phyloP scores from a whole-genome alignment of 139 green algal genomes.

The Coccomyxa sp. region DNA sequence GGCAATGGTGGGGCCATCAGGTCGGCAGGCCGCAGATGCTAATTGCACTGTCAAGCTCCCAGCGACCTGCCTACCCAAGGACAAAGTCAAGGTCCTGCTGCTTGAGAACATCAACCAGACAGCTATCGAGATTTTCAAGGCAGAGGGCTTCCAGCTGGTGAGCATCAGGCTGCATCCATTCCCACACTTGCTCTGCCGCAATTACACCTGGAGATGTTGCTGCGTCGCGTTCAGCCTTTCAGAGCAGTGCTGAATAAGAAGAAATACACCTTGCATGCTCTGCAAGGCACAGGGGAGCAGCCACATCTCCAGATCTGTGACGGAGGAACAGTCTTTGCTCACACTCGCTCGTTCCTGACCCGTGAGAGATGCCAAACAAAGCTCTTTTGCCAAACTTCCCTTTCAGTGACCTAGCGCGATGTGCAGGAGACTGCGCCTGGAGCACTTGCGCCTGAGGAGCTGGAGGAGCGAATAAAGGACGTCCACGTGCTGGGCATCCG shows the following conservation, averaged over 20 bases:
- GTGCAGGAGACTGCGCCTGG: background rate
- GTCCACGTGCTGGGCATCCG: conserved; percentile 3
- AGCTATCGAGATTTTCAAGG: background rate
- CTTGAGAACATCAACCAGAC: background rate
- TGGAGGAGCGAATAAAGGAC: background rate
- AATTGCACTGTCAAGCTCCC: too few species aligned
- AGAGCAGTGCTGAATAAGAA: background rate
- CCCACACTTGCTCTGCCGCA: background rate
- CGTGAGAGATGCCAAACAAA: background rate
- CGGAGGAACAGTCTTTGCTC: background rate
- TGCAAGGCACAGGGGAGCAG: background rate
- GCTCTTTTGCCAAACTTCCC: background rate
- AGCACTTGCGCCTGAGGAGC: background rate
- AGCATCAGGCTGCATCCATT: background rate
- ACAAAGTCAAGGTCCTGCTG: background rate
- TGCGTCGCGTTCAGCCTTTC: background rate
- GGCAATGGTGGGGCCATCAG: too few species aligned
- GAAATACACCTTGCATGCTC: background rate
- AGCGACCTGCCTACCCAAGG: background rate
- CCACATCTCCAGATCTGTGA: background rate
- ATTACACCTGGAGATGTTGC: background rate
- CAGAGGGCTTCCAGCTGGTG: background rate
- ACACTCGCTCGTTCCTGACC: background rate
- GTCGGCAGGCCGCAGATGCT: too few species aligned
- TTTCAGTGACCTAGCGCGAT: background rate